A percentile compares a stretch with the other conserved stretches of the same genome.
These are phyloP conservation scores for Scytalidium sp. DNA, from an alignment of 2,329 filamentous ascomycete genomes.

Conservation along the genomic window DNA sequence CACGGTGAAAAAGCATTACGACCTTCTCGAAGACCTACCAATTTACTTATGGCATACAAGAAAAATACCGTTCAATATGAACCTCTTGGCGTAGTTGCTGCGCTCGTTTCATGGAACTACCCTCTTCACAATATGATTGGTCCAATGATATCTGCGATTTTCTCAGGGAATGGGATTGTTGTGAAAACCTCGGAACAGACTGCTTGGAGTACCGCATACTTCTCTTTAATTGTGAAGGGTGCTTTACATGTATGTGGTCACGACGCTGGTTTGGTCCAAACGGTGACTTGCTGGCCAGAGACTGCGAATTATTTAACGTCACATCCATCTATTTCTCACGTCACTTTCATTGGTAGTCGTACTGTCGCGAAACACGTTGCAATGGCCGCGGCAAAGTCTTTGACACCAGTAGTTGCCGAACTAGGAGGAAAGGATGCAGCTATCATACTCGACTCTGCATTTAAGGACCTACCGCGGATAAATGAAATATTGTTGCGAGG, in stretches of 20 bases:
- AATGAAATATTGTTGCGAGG: slow-evolving; percentile 84
- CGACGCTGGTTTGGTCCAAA: slow-evolving; percentile 77
- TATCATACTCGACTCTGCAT: slow-evolving; percentile 75
- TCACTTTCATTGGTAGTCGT: slow-evolving; percentile 94
- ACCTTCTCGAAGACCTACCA: slow-evolving; percentile 75
- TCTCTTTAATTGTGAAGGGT: slow-evolving; percentile 71
- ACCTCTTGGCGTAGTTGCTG: slow-evolving; percentile 87
- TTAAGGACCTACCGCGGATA: slow-evolving; percentile 65
- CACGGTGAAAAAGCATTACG: slow-evolving; percentile 81
- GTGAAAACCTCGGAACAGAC: slow-evolving; percentile 96
- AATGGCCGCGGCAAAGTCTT: slow-evolving; percentile 74
- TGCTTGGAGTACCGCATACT: slow-evolving; percentile 87
- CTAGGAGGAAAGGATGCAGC: slow-evolving; percentile 94
- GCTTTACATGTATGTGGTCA: slow-evolving; percentile 82
- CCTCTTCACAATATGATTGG: slow-evolving; percentile 94
- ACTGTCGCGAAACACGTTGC: slow-evolving; percentile 86
- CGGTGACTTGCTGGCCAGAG: slow-evolving; percentile 82
- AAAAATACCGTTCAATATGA: slow-evolving; percentile 87
- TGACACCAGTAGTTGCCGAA: slow-evolving; percentile 89
- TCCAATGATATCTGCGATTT: slow-evolving; percentile 85
- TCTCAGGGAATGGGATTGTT: slow-evolving; percentile 86
- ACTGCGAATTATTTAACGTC: slow-evolving; percentile 79
- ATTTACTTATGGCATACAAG: slow-evolving; percentile 94
- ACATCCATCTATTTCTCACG: slow-evolving; percentile 78
- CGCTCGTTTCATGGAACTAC: slow-evolving; percentile 96